Conservation (phyloP, 139 green algal species). For the Ettlia oleoabundans region DNA sequence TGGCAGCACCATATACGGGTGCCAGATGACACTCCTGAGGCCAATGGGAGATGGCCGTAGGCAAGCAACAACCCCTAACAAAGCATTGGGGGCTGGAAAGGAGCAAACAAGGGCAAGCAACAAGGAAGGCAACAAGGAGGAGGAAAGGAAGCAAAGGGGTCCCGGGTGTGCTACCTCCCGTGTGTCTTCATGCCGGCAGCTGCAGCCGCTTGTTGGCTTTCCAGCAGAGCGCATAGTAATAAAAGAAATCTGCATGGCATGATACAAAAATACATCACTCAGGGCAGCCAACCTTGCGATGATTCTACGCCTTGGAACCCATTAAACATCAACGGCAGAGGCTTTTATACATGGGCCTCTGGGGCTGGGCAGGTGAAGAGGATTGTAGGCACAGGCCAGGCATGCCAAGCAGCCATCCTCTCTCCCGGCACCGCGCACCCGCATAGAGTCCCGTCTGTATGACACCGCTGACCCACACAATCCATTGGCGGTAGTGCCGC, state of each 20-base stretch:
- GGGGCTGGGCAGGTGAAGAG: too few species aligned
- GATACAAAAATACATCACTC: background rate
- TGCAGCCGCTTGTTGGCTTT: conserved; percentile 88
- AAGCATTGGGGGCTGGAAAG: too few species aligned
- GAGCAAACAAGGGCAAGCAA: background rate
- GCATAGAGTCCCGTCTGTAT: conserved; percentile 84
- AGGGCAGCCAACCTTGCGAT: too few species aligned
- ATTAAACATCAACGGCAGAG: too few species aligned
- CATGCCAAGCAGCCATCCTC: background rate
- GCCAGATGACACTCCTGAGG: too few species aligned
- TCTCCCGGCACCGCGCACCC: background rate
- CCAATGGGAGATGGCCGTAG: too few species aligned
- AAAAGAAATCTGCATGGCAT: conserved; percentile 94
- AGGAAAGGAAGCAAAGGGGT: background rate
- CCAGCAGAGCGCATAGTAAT: conserved; percentile 92
- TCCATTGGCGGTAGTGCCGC: conserved; percentile 88
- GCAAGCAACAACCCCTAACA: too few species aligned
- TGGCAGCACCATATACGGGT: background rate
- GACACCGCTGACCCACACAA: conserved; percentile 88
- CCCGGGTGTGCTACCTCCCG: too few species aligned
- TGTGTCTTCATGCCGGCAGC: conserved; percentile 70
- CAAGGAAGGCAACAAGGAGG: background rate
- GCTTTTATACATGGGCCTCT: too few species aligned
- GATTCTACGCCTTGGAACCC: too few species aligned
- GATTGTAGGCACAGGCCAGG: too few species aligned